A percentile compares a stretch with the other conserved stretches of the same genome.
phyloP scores from a whole-genome alignment of 2,329 filamentous ascomycete genomes.

The Elsinoe ampelina region DNA sequence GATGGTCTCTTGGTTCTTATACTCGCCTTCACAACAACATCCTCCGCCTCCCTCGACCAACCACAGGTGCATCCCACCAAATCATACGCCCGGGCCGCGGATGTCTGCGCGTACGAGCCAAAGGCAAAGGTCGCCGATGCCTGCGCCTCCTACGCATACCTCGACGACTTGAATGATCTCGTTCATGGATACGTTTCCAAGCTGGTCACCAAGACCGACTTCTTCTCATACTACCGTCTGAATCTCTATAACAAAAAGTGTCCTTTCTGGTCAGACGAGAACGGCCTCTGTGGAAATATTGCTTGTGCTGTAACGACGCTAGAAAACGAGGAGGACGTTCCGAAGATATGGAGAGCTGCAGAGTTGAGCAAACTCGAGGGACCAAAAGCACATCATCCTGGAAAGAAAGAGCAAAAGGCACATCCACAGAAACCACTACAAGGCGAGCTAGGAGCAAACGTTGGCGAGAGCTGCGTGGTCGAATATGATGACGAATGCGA shows the following conservation, averaged over 20 bases:
- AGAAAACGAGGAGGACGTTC: constrained; percentile 91
- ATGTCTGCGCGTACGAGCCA: constrained; percentile 58
- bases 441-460: constrained; percentile 72
- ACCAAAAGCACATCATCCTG: constrained; percentile 81
- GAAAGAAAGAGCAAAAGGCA: constrained; percentile 61
- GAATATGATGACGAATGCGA: constrained; percentile 98
- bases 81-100: not conserved
- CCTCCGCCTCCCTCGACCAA: constrained; percentile 28
- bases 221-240: constrained; percentile 94
- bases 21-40: constrained; percentile 21
- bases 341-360: constrained; percentile 79
- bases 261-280: constrained; percentile 91
- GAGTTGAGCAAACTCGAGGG: constrained; percentile 89
- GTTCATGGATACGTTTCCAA: constrained; percentile 69
- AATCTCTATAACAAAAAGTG: constrained; percentile 92
- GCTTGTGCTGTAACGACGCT: constrained; percentile 92
- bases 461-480: constrained; percentile 91
- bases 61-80: constrained; percentile 31
- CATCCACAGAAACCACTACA: constrained; percentile 64
- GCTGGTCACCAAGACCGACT: constrained; percentile 81
- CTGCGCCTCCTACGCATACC: constrained; percentile 83
- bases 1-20: constrained; percentile 18
- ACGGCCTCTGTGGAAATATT: constrained; percentile 92
- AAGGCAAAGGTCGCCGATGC: constrained; percentile 85
- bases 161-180: constrained; percentile 72